Base-by-base conservation (phyloP, 2,329 filamentous ascomycete genomes). In the Botrytis pseudocinerea region DNA sequence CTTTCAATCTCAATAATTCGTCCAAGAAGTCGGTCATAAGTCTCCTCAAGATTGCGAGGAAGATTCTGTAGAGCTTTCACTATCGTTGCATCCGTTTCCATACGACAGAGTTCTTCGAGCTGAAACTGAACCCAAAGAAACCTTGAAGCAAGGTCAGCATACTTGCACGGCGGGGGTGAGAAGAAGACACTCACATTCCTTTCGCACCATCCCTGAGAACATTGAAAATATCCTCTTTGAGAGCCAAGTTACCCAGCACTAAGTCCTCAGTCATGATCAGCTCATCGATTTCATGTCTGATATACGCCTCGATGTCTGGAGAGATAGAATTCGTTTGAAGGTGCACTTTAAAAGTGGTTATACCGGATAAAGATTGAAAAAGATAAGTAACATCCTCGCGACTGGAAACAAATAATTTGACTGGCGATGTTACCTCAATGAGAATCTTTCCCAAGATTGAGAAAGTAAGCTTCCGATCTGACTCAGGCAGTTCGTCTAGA, bases 21-120 rank as follows among this genome's bases (percentile, higher is more conserved):
- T 4, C 38, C 25, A 16, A 76, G 74, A 46, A 76, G 71, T 54
- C 74, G 44, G 22, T 74, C 71, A 61, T 74, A 76, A 9, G 75
- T 76, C 7, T 73, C 74, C 25, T 70, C 35, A 8, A 76, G 70
- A 60, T 73, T 44, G 12, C 54, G 54, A 22, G 75, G 74, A 38
- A 76, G 74, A 44, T 74, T 74, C 10, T 46, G 59, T 7, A 76
- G 66, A 5, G 64, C 63, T 5, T 61, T 61, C 25, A 48, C 32
- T 10, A 76, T 76, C 1, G 51, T 66, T 38, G 64, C 64, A 63
- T 76, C 74, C 2, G 74, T 73, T 51, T 76, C 71, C 18, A 66
- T 35, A 12, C 28, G 32, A 42, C 73, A 74, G 25, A 54, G 48
- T n/a, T 54, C 48, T 2, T 54, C 48, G 6, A 54, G 48, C 25